These are phyloP conservation scores for Trichoderma brevicompactum DNA, from an alignment of 2,329 filamentous ascomycete genomes.

Conservation along the genomic window DNA sequence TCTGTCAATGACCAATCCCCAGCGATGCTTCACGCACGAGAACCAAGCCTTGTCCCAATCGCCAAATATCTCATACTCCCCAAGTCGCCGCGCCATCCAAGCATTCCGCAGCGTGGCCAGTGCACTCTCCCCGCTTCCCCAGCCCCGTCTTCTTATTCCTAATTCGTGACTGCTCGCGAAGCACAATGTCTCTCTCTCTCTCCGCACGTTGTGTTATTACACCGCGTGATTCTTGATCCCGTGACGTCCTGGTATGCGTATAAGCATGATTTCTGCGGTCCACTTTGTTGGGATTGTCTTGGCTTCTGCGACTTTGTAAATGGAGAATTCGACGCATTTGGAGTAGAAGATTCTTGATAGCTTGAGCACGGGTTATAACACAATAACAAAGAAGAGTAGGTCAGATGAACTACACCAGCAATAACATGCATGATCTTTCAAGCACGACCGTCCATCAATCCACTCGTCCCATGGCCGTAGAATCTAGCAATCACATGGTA, in stretches of 20 bases:
- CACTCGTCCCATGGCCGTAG: too few relatives aligned
- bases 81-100: background rate
- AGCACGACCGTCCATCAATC: too few relatives aligned
- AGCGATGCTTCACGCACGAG: background rate
- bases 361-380: too few relatives aligned
- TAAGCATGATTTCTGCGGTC: background rate
- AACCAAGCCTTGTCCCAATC: background rate
- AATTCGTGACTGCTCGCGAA: background rate
- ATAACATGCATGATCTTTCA: too few relatives aligned
- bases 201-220: background rate
- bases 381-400: too few relatives aligned
- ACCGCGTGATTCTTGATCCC: background rate
- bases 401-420: too few relatives aligned
- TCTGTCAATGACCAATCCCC: too few relatives aligned
- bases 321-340: background rate
- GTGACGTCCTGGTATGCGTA: background rate
- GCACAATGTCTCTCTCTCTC: background rate
- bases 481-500: too few relatives aligned
- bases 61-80: background rate
- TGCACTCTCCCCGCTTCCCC: background rate
- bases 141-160: too few relatives aligned
- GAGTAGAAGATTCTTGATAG: background rate
- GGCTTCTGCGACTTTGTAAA: background rate
- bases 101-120: background rate
- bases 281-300: background rate